phyloP scores from a whole-genome alignment of 169 alveolate species.

The Ichthyophthirius multifiliis region DNA sequence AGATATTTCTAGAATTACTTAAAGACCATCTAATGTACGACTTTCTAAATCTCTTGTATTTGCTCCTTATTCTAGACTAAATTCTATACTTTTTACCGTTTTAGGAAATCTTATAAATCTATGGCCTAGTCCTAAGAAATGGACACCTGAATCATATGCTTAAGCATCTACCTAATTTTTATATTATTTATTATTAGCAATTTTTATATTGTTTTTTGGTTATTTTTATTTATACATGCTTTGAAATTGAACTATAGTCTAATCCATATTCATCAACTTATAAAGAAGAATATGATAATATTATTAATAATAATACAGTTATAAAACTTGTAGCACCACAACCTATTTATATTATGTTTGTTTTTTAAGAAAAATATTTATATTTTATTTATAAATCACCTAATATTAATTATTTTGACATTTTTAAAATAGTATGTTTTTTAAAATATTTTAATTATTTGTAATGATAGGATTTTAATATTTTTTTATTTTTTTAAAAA shows the following conservation, averaged over 20 bases:
- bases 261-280: constrained; percentile 80
- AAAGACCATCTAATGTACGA: constrained; percentile 84
- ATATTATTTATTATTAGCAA: no score
- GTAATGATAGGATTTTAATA: no score
- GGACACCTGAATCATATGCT: constrained; percentile 62
- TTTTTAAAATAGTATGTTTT: no score
- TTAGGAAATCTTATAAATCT: constrained; percentile 76
- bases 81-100: constrained; percentile 75
- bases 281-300: constrained; percentile 58
- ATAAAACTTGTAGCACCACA: constrained; percentile 17
- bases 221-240: no score
- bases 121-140: constrained; percentile 78
- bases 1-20: constrained; percentile 77
- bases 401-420: no score
- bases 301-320: constrained; percentile 9
- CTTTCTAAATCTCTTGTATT: constrained; percentile 70
- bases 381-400: no score
- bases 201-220: no score
- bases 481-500: no score
- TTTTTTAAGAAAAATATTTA: no score
- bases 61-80: constrained; percentile 58
- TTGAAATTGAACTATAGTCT: constrained; percentile 75
- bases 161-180: no score
- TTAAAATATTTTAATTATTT: no score
- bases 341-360: no score